Conservation (phyloP, 768 basidiomycete species). For the Asterophora lycoperdoides region DNA sequence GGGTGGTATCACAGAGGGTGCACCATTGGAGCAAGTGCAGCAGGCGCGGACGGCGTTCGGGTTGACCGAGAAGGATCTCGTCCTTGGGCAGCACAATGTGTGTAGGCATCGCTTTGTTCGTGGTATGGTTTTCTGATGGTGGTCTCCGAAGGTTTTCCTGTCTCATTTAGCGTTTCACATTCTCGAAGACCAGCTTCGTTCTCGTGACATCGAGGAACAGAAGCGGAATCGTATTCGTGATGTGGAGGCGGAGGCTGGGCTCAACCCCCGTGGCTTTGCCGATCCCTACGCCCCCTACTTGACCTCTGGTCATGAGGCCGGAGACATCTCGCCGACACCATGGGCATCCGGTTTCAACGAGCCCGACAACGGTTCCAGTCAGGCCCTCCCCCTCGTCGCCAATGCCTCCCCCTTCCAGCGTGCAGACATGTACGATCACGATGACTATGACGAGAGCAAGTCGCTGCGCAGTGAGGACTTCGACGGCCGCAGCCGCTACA, state of each 20-base stretch:
- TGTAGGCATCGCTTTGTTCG: slow-evolving; percentile 14
- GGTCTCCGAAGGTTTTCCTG: slow-evolving; percentile 68
- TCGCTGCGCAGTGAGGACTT: slow-evolving; percentile 74
- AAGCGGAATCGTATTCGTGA: slow-evolving; percentile 76
- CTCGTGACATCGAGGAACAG: slow-evolving; percentile 81
- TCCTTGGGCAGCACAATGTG: slow-evolving; percentile 83
- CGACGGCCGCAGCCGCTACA: slow-evolving; percentile 74
- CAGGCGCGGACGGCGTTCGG: slow-evolving; percentile 53
- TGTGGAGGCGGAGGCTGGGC: slow-evolving; percentile 67
- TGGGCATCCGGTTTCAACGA: slow-evolving; percentile 45
- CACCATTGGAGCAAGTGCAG: slow-evolving; percentile 54
- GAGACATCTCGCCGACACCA: slow-evolving; percentile 27
- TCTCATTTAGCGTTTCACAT: slow-evolving; percentile 81
- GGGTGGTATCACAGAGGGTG: slow-evolving; percentile 56
- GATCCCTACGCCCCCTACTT: slow-evolving; percentile 82
- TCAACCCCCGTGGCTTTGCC: slow-evolving; percentile 47
- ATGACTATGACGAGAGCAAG: slow-evolving; percentile 73
- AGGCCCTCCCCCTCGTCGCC: slow-evolving; percentile 78
- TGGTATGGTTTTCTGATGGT: neutral
- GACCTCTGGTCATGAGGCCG: slow-evolving; percentile 42
- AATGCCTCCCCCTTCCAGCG: slow-evolving; percentile 82
- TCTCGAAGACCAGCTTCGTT: slow-evolving; percentile 83
- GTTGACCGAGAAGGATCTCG: slow-evolving; percentile 67
- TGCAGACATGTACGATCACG: slow-evolving; percentile 62
- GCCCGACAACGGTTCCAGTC: slow-evolving; percentile 56